Base-by-base conservation (phyloP, 306 rosid genomes). In the Calophaca sinica region DNA sequence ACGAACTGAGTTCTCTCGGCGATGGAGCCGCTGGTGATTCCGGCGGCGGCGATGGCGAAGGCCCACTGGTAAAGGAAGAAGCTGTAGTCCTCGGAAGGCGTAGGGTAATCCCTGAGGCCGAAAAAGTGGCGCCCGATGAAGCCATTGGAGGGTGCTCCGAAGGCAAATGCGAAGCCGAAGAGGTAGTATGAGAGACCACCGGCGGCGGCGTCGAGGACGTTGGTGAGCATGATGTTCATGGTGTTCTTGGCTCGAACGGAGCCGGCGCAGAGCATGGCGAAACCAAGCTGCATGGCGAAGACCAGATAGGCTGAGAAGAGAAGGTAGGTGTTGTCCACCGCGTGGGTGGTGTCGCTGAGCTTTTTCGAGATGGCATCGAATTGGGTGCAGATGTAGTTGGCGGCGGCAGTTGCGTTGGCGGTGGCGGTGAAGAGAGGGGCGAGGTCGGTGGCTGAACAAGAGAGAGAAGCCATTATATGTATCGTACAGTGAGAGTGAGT, bases 211-310 rank as follows among this genome's bases (percentile, higher is more conserved):
- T 92, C 98, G 1, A 92, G 92, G 46, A 92, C 94, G 77, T 92
- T 92, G 81, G 96, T 92, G 77, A 92, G 97, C 97, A 90, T 92
- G 83, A 92, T 92, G 88, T 92, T 92, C 96, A 90, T 92, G 68
- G 92, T 89, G 84, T 92, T 92, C 46, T 92, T 92, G 79, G 97
- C 96, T 0, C 96, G 90, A 53, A 90, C 98, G 3, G 96, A 90
- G 44, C 98, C 92, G 7, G 98, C 98, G 13, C 96, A 92, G 14
- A 92, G 91, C 97, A 92, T 90, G 78, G 97, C 94, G 15, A 92
- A 92, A n/a, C 97, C 97, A 0, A 92, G 96, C 78, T 92, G 96
- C 97, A 92, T 92, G 81, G 97, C 90, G 72, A 92, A 92, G 48
- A 92, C 97, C 0, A 92, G 87, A 54, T 92, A 92, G 5, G 97